Evolutionary conservation across 148 eudicot genomes (phyloP).

Genomic region (Talinum fruticosum): DNA sequence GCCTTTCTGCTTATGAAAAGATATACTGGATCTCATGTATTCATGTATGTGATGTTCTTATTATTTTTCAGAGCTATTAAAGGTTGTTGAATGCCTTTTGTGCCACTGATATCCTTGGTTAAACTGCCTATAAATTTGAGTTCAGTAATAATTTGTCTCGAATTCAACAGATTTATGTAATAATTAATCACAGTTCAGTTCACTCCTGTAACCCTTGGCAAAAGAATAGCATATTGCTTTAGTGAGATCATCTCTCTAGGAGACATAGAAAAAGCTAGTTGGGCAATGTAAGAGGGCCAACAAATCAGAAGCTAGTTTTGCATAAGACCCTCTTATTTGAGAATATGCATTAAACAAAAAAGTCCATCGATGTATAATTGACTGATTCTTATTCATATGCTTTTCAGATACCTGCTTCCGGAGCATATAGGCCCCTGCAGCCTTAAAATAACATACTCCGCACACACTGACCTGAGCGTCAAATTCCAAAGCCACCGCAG

Average conservation of each 20-base stretch:
- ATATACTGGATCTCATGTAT: no score
- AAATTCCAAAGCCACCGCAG: conserved; percentile 96
- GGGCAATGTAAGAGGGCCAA: not conserved
- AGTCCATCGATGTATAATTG: not conserved
- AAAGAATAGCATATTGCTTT: not conserved
- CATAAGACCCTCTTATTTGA: not conserved
- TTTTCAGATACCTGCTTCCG: conserved; percentile 78
- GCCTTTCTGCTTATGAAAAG: no score
- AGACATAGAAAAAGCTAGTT: not conserved
- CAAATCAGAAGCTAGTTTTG: not conserved
- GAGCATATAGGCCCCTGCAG: conserved; percentile 75
- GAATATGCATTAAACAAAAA: not conserved
- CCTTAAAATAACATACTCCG: conserved; percentile 86
- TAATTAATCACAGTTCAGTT: no score
- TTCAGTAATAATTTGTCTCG: no score
- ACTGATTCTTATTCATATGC: conserved; percentile 11
- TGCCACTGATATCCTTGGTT: no score
- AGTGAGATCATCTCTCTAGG: not conserved
- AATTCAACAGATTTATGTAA: no score
- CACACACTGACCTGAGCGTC: conserved; percentile 90
- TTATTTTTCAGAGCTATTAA: no score
- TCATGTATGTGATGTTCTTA: no score
- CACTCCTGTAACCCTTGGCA: no score
- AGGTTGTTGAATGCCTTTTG: no score
- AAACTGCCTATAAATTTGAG: no score